phyloP scores from a whole-genome alignment of 352 stramenopile species.

The Pythium grandisporangium region DNA sequence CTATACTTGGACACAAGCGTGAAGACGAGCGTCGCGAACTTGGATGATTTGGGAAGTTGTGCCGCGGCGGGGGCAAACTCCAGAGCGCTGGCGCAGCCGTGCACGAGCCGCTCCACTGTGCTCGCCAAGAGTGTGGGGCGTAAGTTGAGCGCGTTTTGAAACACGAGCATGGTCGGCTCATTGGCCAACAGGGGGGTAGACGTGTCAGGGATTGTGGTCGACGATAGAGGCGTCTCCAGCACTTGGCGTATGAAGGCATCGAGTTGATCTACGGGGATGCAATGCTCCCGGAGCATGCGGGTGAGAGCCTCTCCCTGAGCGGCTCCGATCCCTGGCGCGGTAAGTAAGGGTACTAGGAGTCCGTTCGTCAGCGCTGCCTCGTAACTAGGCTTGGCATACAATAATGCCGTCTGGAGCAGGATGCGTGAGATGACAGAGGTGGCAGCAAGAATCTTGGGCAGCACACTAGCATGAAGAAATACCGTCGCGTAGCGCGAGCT shows the following conservation, averaged over 20 bases:
- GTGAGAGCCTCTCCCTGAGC: conserved; percentile 64
- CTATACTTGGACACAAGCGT: conserved; percentile 20
- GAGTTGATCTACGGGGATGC: conserved; percentile 33
- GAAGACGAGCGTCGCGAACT: conserved; percentile 18
- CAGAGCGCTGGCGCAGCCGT: neutral
- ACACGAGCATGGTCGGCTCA: conserved; percentile 55
- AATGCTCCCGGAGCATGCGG: conserved; percentile 42
- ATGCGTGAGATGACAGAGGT: conserved; percentile 67
- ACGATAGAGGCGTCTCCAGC: no score
- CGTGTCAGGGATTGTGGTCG: no score
- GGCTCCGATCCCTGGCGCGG: conserved; percentile 20
- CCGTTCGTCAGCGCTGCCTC: conserved; percentile 28
- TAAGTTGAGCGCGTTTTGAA: conserved; percentile 61
- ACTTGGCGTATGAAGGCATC: conserved; percentile 34
- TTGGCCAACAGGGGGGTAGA: conserved; percentile 27
- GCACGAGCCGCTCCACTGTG: conserved; percentile 25
- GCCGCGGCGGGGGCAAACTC: neutral
- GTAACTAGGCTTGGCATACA: conserved; percentile 39
- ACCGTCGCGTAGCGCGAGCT: conserved; percentile 56
- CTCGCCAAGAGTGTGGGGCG: conserved; percentile 33
- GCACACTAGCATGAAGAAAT: conserved; percentile 43
- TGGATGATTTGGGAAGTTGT: conserved; percentile 10
- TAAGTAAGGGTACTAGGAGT: conserved; percentile 42
- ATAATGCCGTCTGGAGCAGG: conserved; percentile 44
- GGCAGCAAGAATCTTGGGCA: conserved; percentile 44